A percentile compares a stretch with the other conserved stretches of the same genome.
Conservation (phyloP, 2,329 filamentous ascomycete genomes). For the Macrophomina pseudophaseolina region DNA sequence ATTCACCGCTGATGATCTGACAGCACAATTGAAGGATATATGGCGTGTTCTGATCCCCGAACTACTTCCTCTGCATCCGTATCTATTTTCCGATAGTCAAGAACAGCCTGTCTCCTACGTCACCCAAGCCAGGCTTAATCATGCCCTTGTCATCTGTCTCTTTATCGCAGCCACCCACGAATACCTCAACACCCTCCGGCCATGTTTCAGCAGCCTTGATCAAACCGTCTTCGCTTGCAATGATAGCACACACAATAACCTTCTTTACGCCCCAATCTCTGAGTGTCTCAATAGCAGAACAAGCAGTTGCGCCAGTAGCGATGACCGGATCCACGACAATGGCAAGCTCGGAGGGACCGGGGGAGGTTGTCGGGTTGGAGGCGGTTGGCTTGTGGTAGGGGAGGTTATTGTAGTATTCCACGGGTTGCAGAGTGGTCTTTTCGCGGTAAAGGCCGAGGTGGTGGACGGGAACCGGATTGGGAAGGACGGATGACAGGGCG, state of each 20-base stretch:
- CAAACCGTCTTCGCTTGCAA: constrained; percentile 76
- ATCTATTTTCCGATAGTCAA: constrained; percentile 81
- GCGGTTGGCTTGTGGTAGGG: constrained; percentile 68
- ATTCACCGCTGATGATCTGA: not conserved
- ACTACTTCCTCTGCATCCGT: not conserved
- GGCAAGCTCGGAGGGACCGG: constrained; percentile 64
- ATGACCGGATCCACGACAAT: constrained; percentile 92
- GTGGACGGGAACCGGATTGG: constrained; percentile 79
- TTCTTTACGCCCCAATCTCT: constrained; percentile 88
- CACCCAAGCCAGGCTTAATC: constrained; percentile 87
- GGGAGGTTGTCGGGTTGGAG: constrained; percentile 48
- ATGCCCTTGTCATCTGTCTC: constrained; percentile 79
- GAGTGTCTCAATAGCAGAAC: constrained; percentile 86
- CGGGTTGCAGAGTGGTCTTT: constrained; percentile 81
- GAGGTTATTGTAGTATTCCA: constrained; percentile 98
- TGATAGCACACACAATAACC: constrained; percentile 75
- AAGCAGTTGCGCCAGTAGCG: constrained; percentile 88
- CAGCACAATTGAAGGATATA: constrained; percentile 10
- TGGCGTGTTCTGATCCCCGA: constrained; percentile 5
- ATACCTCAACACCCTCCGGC: constrained; percentile 78
- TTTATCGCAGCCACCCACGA: constrained; percentile 79
- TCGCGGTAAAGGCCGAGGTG: constrained; percentile 96
- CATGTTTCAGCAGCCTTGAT: constrained; percentile 74
- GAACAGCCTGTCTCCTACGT: constrained; percentile 89
- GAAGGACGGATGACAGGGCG: constrained; percentile 82